Conservation (phyloP, 495 filamentous ascomycete genomes). For the Aspergillus affinis region DNA sequence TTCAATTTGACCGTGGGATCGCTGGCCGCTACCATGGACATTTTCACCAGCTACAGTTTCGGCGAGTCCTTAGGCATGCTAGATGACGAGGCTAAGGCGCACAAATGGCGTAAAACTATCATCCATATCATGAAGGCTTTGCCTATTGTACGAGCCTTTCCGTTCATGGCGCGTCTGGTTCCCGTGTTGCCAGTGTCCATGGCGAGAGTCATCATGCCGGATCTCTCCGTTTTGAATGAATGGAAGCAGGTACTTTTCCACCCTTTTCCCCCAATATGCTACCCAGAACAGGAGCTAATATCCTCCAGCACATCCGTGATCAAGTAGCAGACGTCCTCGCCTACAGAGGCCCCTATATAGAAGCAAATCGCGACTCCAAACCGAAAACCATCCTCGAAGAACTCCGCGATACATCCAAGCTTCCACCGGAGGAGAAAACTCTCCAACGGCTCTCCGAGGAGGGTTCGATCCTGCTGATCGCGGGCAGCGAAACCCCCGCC, state of each 20-base stretch:
- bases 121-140: not conserved
- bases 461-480: not conserved
- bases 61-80: not conserved
- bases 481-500: not conserved
- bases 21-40: not conserved
- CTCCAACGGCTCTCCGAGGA: not conserved
- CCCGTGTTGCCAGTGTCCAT: not conserved
- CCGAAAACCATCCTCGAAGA: not conserved
- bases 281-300: not conserved
- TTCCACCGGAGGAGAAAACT: not conserved
- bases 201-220: not conserved
- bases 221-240: not conserved
- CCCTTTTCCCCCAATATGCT: not conserved
- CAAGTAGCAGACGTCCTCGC: not conserved
- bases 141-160: not conserved
- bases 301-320: not conserved
- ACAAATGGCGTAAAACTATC: not conserved
- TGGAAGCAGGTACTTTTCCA: not conserved
- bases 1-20: not conserved
- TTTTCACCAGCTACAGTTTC: not conserved
- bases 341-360: not conserved
- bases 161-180: not conserved
- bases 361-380: not conserved
- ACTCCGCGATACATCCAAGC: not conserved
- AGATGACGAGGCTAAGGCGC: not conserved